A percentile compares a stretch with the other conserved stretches of the same genome.
These are phyloP conservation scores for Flagelloscypha sp. DNA, from an alignment of 768 basidiomycete genomes.

Conservation along the genomic window DNA sequence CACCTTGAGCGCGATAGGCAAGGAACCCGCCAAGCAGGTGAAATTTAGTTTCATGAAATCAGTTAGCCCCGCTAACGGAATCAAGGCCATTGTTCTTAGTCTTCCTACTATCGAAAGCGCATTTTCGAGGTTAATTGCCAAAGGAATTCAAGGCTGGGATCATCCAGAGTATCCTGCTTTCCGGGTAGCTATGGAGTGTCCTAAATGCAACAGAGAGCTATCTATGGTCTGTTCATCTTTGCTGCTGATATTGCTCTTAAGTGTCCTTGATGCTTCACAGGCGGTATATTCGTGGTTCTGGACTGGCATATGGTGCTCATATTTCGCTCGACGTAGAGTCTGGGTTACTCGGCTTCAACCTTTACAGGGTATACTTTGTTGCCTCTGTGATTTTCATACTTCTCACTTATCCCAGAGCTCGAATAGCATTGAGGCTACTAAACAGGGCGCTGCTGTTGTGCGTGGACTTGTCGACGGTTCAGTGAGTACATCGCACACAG, in stretches of 20 bases:
- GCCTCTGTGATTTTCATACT: conserved; percentile 3
- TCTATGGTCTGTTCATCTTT: conserved; percentile 68
- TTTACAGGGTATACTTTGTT: conserved; percentile 58
- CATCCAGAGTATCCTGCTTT: conserved; percentile 83
- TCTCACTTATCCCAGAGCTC: conserved; percentile 49
- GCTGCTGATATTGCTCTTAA: background rate
- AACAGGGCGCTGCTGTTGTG: conserved; percentile 72
- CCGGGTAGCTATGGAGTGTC: conserved; percentile 74
- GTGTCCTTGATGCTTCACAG: conserved; percentile 20
- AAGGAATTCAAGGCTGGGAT: conserved; percentile 69
- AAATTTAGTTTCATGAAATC: conserved; percentile 3
- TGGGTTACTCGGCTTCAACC: conserved; percentile 64
- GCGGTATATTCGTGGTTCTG: conserved; percentile 89
- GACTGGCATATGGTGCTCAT: conserved; percentile 89
- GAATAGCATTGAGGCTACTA: conserved; percentile 68
- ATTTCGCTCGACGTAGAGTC: conserved; percentile 68
- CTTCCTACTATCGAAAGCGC: conserved; percentile 93
- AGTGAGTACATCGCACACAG: conserved; percentile 35
- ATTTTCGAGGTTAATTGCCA: conserved; percentile 70
- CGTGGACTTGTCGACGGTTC: conserved; percentile 74
- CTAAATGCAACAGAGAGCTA: conserved; percentile 92
- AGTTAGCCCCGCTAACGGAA: conserved; percentile 7
- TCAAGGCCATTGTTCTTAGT: conserved; percentile 75
- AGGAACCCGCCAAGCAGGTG: conserved; percentile 65
- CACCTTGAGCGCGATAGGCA: conserved; percentile 70